These are phyloP conservation scores for Ehretia macrophylla DNA, from an alignment of 257 asterid species.

Conservation along the genomic window DNA sequence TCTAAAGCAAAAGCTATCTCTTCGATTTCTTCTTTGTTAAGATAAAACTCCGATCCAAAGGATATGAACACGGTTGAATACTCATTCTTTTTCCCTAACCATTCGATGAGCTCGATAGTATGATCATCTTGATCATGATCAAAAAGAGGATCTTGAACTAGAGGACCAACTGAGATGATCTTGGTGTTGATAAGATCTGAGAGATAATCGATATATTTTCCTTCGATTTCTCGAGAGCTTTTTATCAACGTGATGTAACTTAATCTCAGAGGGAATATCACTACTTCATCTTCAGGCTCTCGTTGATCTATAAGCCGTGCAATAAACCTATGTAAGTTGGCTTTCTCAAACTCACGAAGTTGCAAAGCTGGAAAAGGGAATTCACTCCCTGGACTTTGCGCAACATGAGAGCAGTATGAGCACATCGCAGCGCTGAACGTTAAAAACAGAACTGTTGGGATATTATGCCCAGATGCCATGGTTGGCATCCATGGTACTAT, in stretches of 20 bases:
- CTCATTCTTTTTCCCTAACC: conserved; percentile 35
- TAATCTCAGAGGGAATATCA: neutral
- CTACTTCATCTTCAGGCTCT: too few relatives aligned
- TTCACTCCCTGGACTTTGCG: neutral
- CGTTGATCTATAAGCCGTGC: too few relatives aligned
- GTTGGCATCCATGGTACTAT: conserved; percentile 31
- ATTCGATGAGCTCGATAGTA: conserved; percentile 24
- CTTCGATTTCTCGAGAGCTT: conserved; percentile 37
- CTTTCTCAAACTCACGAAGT: conserved; percentile 13
- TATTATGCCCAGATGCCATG: conserved; percentile 10
- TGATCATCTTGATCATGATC: neutral
- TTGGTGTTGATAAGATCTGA: neutral
- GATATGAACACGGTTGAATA: conserved; percentile 44
- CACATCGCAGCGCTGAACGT: conserved; percentile 31
- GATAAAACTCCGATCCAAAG: conserved; percentile 54
- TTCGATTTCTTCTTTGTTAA: conserved; percentile 35
- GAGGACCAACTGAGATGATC: conserved; percentile 31
- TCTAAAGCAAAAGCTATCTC: conserved; percentile 49
- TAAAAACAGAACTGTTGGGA: conserved; percentile 25
- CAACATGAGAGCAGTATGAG: conserved; percentile 20
- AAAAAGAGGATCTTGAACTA: conserved; percentile 4
- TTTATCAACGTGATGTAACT: conserved; percentile 23
- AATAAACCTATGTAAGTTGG: neutral
- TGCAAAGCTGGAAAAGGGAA: conserved; percentile 34
- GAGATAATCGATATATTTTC: conserved; percentile 38